Conservation (phyloP, 2,329 filamentous ascomycete species). For the Nothomitra cinnamomea region DNA sequence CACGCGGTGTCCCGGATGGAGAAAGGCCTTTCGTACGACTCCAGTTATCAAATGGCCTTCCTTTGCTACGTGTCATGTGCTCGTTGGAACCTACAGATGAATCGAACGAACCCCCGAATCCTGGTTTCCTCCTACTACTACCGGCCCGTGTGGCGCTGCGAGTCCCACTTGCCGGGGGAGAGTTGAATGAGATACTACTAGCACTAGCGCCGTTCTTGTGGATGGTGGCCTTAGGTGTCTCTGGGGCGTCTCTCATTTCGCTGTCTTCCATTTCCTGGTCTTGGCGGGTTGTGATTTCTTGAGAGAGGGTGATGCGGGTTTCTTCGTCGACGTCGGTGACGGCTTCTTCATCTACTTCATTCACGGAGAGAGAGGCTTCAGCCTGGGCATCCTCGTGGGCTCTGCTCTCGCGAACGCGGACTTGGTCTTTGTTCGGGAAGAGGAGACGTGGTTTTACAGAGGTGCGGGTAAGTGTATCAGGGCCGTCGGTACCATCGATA, state of each 20-base stretch:
- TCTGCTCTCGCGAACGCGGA: slow-evolving; percentile 23
- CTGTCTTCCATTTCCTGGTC: background rate
- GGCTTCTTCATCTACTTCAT: slow-evolving; percentile 4
- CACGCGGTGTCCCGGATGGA: no score
- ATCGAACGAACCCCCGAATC: background rate
- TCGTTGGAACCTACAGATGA: background rate
- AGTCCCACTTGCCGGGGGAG: background rate
- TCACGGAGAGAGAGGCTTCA: slow-evolving; percentile 17
- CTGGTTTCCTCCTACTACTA: background rate
- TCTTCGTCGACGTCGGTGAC: slow-evolving; percentile 5
- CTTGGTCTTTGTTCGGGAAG: slow-evolving; percentile 38
- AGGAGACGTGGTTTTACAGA: slow-evolving; percentile 55
- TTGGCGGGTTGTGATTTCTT: background rate
- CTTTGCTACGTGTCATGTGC: slow-evolving; percentile 1
- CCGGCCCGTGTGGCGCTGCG: background rate
- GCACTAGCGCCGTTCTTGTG: background rate
- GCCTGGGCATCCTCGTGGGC: slow-evolving; percentile 38
- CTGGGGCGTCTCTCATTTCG: background rate
- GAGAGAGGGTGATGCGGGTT: background rate
- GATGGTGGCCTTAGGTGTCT: background rate
- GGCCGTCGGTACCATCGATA: slow-evolving; percentile 20
- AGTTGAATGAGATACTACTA: background rate
- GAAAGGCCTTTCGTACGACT: slow-evolving; percentile 1
- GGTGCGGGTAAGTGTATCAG: slow-evolving; percentile 38
- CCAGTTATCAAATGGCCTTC: slow-evolving; percentile 4